phyloP scores from a whole-genome alignment of 208 protist species.

The Trypanosoma platydactyli region DNA sequence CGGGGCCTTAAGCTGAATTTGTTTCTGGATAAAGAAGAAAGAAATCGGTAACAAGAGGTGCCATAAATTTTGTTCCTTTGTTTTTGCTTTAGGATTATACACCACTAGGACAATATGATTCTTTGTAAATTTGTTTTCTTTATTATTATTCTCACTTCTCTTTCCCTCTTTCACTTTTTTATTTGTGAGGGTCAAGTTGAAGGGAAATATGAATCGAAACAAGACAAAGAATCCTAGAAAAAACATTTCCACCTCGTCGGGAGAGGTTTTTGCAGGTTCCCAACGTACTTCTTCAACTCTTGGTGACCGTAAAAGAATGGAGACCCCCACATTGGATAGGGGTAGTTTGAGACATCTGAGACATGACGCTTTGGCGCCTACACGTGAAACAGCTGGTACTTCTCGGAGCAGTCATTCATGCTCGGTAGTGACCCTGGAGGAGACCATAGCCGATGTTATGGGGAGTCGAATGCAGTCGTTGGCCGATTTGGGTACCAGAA shows the following conservation, averaged over 20 bases:
- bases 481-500: slow-evolving; percentile 16
- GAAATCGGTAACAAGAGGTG: background rate
- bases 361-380: background rate
- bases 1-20: background rate
- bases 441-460: slow-evolving; percentile 31
- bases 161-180: slow-evolving; percentile 10
- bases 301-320: slow-evolving; percentile 7
- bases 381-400: background rate
- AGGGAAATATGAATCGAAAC: background rate
- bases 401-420: slow-evolving; percentile 22
- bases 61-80: background rate
- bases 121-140: slow-evolving; percentile 7
- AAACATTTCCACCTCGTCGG: background rate
- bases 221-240: background rate
- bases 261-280: background rate
- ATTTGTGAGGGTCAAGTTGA: background rate
- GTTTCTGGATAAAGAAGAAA: background rate
- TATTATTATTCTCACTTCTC: slow-evolving; percentile 13
- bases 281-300: background rate
- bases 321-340: slow-evolving; percentile 3
- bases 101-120: background rate
- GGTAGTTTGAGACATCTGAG: background rate
- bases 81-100: background rate
- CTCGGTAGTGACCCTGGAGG: slow-evolving; percentile 25
- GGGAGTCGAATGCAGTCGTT: slow-evolving; percentile 27